Evolutionary conservation across 768 basidiomycete species (phyloP).

Genomic region (Lactifluus echinatus): DNA sequence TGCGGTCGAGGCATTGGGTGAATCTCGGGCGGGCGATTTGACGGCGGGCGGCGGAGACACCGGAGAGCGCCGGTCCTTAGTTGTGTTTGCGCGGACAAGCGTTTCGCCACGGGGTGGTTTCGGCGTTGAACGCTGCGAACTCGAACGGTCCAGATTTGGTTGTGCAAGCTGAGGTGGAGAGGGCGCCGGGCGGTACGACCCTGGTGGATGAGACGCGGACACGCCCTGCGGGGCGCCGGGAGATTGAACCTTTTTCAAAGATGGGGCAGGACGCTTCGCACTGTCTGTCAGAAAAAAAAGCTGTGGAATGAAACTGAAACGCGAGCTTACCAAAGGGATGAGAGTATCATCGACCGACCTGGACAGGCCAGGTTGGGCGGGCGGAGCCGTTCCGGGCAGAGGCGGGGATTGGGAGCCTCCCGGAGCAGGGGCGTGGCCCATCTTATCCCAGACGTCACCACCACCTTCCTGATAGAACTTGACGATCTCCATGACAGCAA

Average conservation of each 20-base stretch:
- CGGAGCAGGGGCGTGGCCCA: slow-evolving; percentile 38
- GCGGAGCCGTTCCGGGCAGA: slow-evolving; percentile 5
- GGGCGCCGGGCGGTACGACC: slow-evolving; percentile 67
- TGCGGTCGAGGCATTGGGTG: slow-evolving; percentile 13
- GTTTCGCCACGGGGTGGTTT: slow-evolving; percentile 32
- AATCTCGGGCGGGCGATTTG: slow-evolving; percentile 15
- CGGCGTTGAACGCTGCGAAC: slow-evolving; percentile 63
- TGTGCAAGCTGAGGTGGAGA: slow-evolving; percentile 57
- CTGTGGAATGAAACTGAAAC: not conserved
- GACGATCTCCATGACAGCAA: slow-evolving; percentile 97
- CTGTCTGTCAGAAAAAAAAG: slow-evolving; percentile 14
- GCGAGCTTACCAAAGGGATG: slow-evolving; percentile 47
- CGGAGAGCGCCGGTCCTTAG: slow-evolving; percentile 47
- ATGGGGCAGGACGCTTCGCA: slow-evolving; percentile 32
- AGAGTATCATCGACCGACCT: slow-evolving; percentile 41
- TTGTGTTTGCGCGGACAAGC: slow-evolving; percentile 60
- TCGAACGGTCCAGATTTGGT: slow-evolving; percentile 76
- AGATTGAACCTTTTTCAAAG: slow-evolving; percentile 33
- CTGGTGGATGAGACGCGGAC: slow-evolving; percentile 32
- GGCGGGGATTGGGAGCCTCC: slow-evolving; percentile 19
- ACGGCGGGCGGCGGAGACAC: slow-evolving; percentile 23
- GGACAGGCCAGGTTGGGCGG: slow-evolving; percentile 21
- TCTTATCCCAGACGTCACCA: slow-evolving; percentile 79
- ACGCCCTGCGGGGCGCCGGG: slow-evolving; percentile 20
- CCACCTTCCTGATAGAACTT: slow-evolving; percentile 94